phyloP scores from a whole-genome alignment of 768 basidiomycete species.

The Grammothele lineata region DNA sequence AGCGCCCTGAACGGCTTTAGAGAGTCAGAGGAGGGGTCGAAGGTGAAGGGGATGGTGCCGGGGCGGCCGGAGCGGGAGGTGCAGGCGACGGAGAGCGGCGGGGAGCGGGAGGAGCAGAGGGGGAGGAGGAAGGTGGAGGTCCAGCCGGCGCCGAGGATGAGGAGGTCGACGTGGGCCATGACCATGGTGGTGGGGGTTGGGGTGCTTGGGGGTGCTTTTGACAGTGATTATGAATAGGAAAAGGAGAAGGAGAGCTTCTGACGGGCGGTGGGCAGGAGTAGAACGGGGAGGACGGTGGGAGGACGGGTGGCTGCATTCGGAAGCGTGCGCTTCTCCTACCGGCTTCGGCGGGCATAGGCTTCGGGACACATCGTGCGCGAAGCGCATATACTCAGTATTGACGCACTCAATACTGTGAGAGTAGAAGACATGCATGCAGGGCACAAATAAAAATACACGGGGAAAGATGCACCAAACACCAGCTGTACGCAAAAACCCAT shows the following conservation, averaged over 20 bases:
- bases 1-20: slow-evolving; percentile 39
- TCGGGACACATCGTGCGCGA: too few species aligned
- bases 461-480: too few species aligned
- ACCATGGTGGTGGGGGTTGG: slow-evolving; percentile 7
- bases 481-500: slow-evolving; percentile 9
- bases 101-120: slow-evolving; percentile 34
- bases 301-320: too few species aligned
- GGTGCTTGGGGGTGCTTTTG: not conserved
- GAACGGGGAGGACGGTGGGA: too few species aligned
- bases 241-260: not conserved
- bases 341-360: too few species aligned
- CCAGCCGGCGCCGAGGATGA: slow-evolving; percentile 69
- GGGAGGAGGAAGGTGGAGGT: slow-evolving; percentile 57
- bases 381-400: too few species aligned
- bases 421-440: too few species aligned
- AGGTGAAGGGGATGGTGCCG: slow-evolving; percentile 50
- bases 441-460: too few species aligned
- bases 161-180: slow-evolving; percentile 38
- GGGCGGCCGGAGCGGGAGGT: slow-evolving; percentile 52
- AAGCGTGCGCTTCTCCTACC: too few species aligned
- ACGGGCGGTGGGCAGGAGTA: too few species aligned
- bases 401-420: too few species aligned
- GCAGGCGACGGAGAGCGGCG: slow-evolving; percentile 40
- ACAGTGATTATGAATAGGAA: too few species aligned
- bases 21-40: slow-evolving; percentile 46